phyloP scores from a whole-genome alignment of 345 rosid species.

The Moricandia arvensis region DNA sequence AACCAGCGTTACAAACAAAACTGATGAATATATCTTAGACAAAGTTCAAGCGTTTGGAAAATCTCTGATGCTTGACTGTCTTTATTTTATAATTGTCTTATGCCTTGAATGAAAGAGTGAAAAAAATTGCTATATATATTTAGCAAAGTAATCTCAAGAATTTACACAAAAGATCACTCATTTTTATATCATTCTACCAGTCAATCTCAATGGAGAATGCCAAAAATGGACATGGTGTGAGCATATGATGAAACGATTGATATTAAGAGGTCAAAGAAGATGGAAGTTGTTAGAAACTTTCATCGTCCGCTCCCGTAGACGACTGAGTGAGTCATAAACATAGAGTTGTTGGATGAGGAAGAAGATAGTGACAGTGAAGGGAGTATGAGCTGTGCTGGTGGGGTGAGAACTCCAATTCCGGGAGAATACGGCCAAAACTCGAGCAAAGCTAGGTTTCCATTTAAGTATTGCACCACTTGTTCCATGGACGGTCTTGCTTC shows the following conservation, averaged over 20 bases:
- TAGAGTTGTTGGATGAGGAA: conserved; percentile 24
- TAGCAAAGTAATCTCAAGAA: not conserved
- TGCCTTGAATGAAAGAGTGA: not conserved
- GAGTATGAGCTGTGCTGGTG: conserved; percentile 2
- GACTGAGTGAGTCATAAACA: conserved; percentile 34
- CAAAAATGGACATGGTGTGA: conserved; percentile 1
- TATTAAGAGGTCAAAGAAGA: not conserved
- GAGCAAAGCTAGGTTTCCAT: conserved; percentile 32
- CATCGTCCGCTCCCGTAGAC: conserved; percentile 34
- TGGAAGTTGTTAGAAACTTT: conserved; percentile 3
- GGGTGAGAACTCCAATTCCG: conserved; percentile 33
- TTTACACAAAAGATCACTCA: not conserved
- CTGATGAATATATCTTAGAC: too few relatives aligned
- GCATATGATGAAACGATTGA: not conserved
- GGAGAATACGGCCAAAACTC: conserved; percentile 32
- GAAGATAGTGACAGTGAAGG: conserved; percentile 25
- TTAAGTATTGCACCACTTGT: conserved; percentile 42
- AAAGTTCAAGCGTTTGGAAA: not conserved
- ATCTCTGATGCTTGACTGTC: not conserved
- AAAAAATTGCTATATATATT: not conserved
- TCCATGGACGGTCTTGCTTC: conserved; percentile 45
- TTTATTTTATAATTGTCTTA: not conserved
- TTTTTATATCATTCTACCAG: not conserved
- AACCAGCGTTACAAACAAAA: too few relatives aligned
- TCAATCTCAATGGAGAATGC: conserved; percentile 1